These are phyloP conservation scores for Claviceps digitariae DNA, from an alignment of 2,329 filamentous ascomycete genomes.

Conservation along the genomic window DNA sequence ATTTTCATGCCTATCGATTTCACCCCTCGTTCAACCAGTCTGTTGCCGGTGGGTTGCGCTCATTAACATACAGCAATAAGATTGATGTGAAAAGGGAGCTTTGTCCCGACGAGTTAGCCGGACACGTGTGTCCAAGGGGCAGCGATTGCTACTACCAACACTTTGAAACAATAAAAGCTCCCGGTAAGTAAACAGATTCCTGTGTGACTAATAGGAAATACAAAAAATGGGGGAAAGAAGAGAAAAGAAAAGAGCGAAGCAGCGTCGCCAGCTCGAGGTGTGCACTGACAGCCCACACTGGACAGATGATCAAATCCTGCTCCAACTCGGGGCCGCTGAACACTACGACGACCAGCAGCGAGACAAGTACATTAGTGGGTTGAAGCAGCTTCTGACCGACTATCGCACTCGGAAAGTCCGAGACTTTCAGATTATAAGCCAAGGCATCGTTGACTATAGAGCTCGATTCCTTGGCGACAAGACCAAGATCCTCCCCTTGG, in stretches of 20 bases:
- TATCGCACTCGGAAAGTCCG: conserved; percentile 45
- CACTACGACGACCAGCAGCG: conserved; percentile 49
- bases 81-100: conserved; percentile 64
- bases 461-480: conserved; percentile 50
- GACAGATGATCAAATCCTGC: conserved; percentile 59
- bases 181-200: conserved; percentile 21
- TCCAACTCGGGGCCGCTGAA: conserved; percentile 55
- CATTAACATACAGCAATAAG: conserved; percentile 84
- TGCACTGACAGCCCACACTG: conserved; percentile 32
- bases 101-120: conserved; percentile 62
- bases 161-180: conserved; percentile 36
- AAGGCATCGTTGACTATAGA: conserved; percentile 54
- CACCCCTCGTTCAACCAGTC: conserved; percentile 61
- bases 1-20: conserved; percentile 81
- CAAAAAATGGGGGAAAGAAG: not conserved
- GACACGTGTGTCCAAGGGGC: conserved; percentile 58
- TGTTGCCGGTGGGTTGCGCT: conserved; percentile 67
- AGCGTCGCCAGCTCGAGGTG: conserved; percentile 16
- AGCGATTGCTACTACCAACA: conserved; percentile 64
- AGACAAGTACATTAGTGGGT: conserved; percentile 47
- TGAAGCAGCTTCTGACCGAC: conserved; percentile 46
- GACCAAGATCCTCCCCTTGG: conserved; percentile 48
- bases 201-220: conserved; percentile 9
- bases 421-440: conserved; percentile 54
- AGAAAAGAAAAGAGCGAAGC: conserved; percentile 4